phyloP scores from a whole-genome alignment of 2,329 filamentous ascomycete species.

The Nemania sp. region DNA sequence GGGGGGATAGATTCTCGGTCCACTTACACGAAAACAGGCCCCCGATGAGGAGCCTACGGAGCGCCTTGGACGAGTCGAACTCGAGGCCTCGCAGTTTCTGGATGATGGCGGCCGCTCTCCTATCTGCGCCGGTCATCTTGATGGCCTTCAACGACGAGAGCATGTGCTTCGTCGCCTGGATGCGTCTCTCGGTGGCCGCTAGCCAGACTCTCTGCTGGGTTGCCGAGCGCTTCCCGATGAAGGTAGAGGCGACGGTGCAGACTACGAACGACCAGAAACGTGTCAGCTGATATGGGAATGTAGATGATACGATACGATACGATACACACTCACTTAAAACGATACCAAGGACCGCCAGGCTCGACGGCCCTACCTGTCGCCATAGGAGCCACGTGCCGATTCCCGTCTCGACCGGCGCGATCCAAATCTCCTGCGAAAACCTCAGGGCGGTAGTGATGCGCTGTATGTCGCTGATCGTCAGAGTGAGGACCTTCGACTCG shows the following conservation, averaged over 20 bases:
- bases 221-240: slow-evolving; percentile 16
- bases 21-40: slow-evolving; percentile 20
- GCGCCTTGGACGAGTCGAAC: slow-evolving; percentile 17
- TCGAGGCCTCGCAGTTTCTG: slow-evolving; percentile 18
- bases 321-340: slow-evolving; percentile 13
- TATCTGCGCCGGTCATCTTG: slow-evolving; percentile 25
- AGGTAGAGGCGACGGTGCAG: slow-evolving; percentile 6
- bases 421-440: slow-evolving; percentile 27
- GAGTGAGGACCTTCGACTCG: slow-evolving; percentile 22
- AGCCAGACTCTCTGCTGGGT: slow-evolving; percentile 25
- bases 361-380: slow-evolving; percentile 27
- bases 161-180: slow-evolving; percentile 28
- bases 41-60: slow-evolving; percentile 17
- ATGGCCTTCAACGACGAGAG: slow-evolving; percentile 30
- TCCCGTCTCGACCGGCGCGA: slow-evolving; percentile 24
- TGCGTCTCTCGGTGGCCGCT: slow-evolving; percentile 23
- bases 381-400: slow-evolving; percentile 27
- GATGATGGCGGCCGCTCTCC: slow-evolving; percentile 8
- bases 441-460: slow-evolving; percentile 19
- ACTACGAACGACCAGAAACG: background rate
- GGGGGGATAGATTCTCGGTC: background rate
- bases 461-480: slow-evolving; percentile 29
- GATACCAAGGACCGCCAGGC: slow-evolving; percentile 24
- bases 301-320: background rate
- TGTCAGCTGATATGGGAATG: background rate